phyloP scores from a whole-genome alignment of 495 filamentous ascomycete species.

The Talaromyces ruber region DNA sequence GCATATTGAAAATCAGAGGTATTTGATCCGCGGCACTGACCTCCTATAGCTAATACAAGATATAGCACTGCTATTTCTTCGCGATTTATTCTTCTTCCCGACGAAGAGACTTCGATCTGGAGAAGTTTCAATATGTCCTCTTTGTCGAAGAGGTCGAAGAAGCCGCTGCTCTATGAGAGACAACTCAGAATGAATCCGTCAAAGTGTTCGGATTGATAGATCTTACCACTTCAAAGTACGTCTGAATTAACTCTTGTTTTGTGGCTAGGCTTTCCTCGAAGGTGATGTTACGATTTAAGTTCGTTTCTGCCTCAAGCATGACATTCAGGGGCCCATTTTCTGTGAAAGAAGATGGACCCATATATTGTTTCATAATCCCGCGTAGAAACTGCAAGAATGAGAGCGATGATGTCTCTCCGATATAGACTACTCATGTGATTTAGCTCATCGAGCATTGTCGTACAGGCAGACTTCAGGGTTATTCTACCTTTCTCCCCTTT shows the following conservation, averaged over 20 bases:
- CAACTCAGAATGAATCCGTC: not conserved
- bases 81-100: constrained; percentile 13
- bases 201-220: not conserved
- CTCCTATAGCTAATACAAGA: constrained; percentile 35
- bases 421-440: constrained; percentile 19
- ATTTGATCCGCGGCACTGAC: constrained; percentile 23
- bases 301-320: constrained; percentile 33
- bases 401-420: constrained; percentile 31
- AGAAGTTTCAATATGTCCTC: constrained; percentile 5
- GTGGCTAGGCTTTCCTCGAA: constrained; percentile 16
- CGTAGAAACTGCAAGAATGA: constrained; percentile 34
- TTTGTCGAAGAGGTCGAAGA: constrained; percentile 16
- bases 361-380: constrained; percentile 32
- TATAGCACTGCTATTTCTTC: constrained; percentile 22
- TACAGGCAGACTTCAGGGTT: not conserved
- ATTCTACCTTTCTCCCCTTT: constrained; percentile 2
- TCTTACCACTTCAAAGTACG: constrained; percentile 23
- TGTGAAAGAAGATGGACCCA: constrained; percentile 34
- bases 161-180: constrained; percentile 22
- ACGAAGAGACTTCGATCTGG: constrained; percentile 4
- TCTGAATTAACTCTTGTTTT: constrained; percentile 17
- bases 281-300: constrained; percentile 18
- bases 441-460: not conserved
- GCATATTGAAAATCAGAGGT: constrained; percentile 15
- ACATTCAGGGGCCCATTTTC: constrained; percentile 30